These are phyloP conservation scores for Stipa capillata DNA, from an alignment of 176 grass and related monocot genomes.

Conservation along the genomic window DNA sequence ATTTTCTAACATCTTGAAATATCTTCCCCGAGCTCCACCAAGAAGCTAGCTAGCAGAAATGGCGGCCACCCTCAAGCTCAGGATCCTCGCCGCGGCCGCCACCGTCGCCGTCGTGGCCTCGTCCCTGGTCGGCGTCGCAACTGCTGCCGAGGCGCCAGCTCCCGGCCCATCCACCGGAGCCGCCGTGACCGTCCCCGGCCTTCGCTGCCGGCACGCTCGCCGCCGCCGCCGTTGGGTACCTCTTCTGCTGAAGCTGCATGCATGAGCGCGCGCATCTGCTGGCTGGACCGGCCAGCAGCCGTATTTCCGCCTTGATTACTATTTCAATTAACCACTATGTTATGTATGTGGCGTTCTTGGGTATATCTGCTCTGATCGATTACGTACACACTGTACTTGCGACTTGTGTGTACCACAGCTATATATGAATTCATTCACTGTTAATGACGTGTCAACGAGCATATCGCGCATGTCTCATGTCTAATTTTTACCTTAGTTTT, in stretches of 20 bases:
- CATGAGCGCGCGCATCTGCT: background rate
- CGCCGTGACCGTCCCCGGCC: background rate
- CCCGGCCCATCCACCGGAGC: conserved; percentile 1
- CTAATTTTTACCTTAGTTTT: no score
- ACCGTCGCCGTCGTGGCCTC: background rate
- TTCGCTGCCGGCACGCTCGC: conserved; percentile 7
- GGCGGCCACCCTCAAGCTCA: conserved; percentile 38
- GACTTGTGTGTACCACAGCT: background rate
- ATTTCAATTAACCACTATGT: background rate
- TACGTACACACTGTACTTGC: background rate
- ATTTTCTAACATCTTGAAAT: background rate
- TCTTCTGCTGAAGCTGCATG: conserved; percentile 40
- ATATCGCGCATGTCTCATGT: no score
- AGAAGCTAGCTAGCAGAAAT: conserved; percentile 31
- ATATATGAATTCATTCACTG: background rate
- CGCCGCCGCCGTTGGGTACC: conserved; percentile 29
- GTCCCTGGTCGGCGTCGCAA: conserved; percentile 12
- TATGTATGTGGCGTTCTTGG: background rate
- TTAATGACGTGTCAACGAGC: no score
- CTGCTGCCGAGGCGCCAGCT: conserved; percentile 11
- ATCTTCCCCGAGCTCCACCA: background rate
- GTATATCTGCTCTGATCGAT: background rate
- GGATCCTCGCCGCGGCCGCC: conserved; percentile 24
- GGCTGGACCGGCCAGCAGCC: background rate
- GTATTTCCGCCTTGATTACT: background rate